A percentile compares a stretch with the other conserved stretches of the same genome.
These are phyloP conservation scores for Xylaria sp. DNA, from an alignment of 2,329 filamentous ascomycete genomes.

Conservation along the genomic window DNA sequence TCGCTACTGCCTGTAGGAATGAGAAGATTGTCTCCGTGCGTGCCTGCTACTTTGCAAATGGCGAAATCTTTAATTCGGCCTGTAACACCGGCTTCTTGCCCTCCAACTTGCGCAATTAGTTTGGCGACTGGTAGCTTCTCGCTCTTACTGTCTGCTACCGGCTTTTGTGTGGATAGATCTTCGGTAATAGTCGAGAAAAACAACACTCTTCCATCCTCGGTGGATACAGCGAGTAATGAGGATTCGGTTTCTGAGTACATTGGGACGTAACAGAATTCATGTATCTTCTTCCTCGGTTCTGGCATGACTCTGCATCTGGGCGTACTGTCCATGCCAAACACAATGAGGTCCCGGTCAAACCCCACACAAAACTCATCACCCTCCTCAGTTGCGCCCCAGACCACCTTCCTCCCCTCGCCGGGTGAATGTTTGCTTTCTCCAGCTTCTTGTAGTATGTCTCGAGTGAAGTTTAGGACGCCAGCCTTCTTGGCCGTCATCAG, in stretches of 20 bases:
- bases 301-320: conserved; percentile 80
- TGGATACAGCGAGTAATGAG: conserved; percentile 78
- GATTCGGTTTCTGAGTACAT: conserved; percentile 61
- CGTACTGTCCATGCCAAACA: conserved; percentile 89
- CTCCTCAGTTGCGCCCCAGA: conserved; percentile 78
- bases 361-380: conserved; percentile 86
- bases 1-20: conserved; percentile 85
- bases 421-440: conserved; percentile 81
- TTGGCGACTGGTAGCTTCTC: conserved; percentile 66
- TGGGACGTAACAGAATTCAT: conserved; percentile 79
- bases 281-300: conserved; percentile 79
- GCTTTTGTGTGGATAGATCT: conserved; percentile 55
- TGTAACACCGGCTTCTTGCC: conserved; percentile 72
- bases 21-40: conserved; percentile 58
- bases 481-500: conserved; percentile 96
- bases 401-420: conserved; percentile 84
- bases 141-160: conserved; percentile 56
- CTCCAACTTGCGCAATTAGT: conserved; percentile 81
- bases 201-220: conserved; percentile 87
- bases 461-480: conserved; percentile 86
- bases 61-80: conserved; percentile 91
- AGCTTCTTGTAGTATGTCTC: conserved; percentile 76
- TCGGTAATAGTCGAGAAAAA: conserved; percentile 78
- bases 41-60: conserved; percentile 61
- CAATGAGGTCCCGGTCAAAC: conserved; percentile 85